Conservation (phyloP, 2,329 filamentous ascomycete genomes). For the Diplodia sapinea region DNA sequence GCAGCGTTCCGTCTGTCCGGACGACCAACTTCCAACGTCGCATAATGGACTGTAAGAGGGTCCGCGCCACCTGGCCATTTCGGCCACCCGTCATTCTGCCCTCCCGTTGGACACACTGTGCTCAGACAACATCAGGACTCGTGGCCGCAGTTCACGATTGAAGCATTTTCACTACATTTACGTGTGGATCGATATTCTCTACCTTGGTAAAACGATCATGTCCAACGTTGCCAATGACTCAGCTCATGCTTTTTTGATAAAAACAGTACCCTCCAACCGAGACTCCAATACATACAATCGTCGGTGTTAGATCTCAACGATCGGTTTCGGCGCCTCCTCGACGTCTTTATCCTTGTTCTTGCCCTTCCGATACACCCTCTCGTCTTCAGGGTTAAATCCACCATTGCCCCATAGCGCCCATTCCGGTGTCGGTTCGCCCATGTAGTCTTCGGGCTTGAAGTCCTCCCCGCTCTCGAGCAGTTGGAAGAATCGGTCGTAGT, state of each 20-base stretch:
- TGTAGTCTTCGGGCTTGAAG: conserved; percentile 89
- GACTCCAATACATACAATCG: not conserved
- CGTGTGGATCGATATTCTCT: not conserved
- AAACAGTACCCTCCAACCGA: not conserved
- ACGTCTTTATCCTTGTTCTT: conserved; percentile 55
- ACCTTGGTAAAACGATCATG: not conserved
- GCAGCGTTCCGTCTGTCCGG: not conserved
- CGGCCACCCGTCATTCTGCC: not conserved
- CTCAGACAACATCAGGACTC: too few species aligned
- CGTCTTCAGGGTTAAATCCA: conserved; percentile 89
- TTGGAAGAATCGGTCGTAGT: conserved; percentile 87
- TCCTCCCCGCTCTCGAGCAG: conserved; percentile 75
- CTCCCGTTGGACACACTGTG: not conserved
- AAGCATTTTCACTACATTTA: not conserved
- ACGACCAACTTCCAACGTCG: conserved; percentile 14
- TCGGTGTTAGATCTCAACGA: conserved; percentile 21
- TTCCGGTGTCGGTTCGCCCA: conserved; percentile 81
- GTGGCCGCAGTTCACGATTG: too few species aligned
- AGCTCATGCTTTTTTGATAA: not conserved
- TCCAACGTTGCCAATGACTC: not conserved
- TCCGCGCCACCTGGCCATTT: not conserved
- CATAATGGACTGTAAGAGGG: not conserved
- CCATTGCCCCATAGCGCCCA: conserved; percentile 96
- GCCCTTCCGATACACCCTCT: conserved; percentile 85
- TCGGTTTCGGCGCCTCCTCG: not conserved